phyloP scores from a whole-genome alignment of 257 asterid genomes.

The Prunella vulgaris region DNA sequence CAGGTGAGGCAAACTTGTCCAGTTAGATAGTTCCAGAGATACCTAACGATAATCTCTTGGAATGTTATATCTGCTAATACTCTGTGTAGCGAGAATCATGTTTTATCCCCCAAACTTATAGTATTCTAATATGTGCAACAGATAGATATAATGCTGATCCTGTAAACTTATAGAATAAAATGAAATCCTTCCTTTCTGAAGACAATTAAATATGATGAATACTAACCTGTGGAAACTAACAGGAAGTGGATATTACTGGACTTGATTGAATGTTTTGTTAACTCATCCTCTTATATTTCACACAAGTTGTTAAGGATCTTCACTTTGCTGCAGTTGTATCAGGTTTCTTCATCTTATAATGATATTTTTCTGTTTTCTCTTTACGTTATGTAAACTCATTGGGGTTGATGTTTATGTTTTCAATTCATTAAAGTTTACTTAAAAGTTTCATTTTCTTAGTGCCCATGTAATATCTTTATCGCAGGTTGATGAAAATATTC shows the following conservation, averaged over 20 bases:
- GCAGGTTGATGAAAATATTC: too few species aligned
- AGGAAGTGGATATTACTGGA: slow-evolving; percentile 11
- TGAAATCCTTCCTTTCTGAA: slow-evolving; percentile 13
- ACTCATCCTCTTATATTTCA: not conserved
- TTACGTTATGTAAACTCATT: not conserved
- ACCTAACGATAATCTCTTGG: slow-evolving; percentile 7
- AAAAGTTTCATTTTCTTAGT: slow-evolving; percentile 8
- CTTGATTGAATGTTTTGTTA: not conserved
- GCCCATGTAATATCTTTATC: slow-evolving; percentile 13
- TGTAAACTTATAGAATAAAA: not conserved
- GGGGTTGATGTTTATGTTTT: not conserved
- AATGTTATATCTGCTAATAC: slow-evolving; percentile 2
- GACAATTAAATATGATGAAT: slow-evolving; percentile 8
- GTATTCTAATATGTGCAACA: not conserved
- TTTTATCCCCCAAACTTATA: not conserved
- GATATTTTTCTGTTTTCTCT: not conserved
- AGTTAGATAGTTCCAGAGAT: slow-evolving; percentile 22
- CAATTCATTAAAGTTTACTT: not conserved
- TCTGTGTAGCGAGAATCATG: slow-evolving; percentile 12
- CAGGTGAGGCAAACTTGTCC: slow-evolving; percentile 48
- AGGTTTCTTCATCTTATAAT: slow-evolving; percentile 6
- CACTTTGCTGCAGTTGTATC: slow-evolving; percentile 8
- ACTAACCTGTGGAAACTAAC: slow-evolving; percentile 1
- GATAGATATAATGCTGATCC: not conserved
- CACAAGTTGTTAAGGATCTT: not conserved